Evolutionary conservation across 2,329 filamentous ascomycete species (phyloP).

Genomic region (Septoria linicola): DNA sequence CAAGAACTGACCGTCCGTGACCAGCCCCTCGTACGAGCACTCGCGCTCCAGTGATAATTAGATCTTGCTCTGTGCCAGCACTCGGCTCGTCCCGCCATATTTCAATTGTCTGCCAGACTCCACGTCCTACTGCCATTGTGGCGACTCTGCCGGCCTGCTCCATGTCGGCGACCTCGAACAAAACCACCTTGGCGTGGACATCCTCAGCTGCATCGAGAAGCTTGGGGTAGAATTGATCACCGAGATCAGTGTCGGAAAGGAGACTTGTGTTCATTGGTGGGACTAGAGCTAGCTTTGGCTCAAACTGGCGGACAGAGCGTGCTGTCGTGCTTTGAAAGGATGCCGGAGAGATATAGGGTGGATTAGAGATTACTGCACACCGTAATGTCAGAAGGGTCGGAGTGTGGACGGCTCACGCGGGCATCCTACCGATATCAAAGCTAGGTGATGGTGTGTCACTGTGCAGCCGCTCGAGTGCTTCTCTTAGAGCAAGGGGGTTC

Average conservation of each 20-base stretch:
- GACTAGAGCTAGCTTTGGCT: constrained; percentile 79
- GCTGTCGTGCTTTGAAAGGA: constrained; percentile 64
- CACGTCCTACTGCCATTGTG: constrained; percentile 43
- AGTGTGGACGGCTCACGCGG: too few relatives aligned
- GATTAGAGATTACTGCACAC: constrained; percentile 69
- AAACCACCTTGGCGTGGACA: constrained; percentile 55
- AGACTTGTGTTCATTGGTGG: constrained; percentile 44
- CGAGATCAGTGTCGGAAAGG: constrained; percentile 21
- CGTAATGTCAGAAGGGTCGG: too few relatives aligned
- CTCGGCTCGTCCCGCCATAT: constrained; percentile 70
- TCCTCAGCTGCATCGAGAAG: constrained; percentile 57
- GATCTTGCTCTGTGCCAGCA: constrained; percentile 23
- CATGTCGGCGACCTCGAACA: constrained; percentile 71
- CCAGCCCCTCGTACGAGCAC: constrained; percentile 42
- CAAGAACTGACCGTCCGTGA: constrained; percentile 47
- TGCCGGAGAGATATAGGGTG: constrained; percentile 76
- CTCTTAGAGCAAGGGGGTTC: constrained; percentile 13
- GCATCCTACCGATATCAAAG: constrained; percentile 50
- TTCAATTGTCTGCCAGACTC: constrained; percentile 51
- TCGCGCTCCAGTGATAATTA: constrained; percentile 22
- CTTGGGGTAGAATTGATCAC: constrained; percentile 66
- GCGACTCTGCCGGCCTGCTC: constrained; percentile 66
- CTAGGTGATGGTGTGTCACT: background rate
- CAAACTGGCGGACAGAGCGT: constrained; percentile 75
- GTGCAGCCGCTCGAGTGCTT: constrained; percentile 18